Base-by-base conservation (phyloP, 2,329 filamentous ascomycete genomes). In the Aspergillus oerlinghausenensis region DNA sequence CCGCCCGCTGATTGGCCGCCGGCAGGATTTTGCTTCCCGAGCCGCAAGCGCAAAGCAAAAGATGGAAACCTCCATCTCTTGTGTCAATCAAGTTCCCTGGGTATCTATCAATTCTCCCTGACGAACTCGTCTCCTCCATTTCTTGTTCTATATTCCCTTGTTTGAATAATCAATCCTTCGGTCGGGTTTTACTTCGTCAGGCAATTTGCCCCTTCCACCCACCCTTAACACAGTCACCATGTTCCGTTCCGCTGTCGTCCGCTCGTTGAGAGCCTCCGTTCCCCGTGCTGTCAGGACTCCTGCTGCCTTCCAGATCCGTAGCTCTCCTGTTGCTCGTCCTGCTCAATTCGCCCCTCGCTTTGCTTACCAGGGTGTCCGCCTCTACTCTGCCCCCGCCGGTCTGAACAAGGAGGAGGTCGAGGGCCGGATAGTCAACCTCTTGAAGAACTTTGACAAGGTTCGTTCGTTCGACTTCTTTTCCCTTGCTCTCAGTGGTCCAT, bases 381-480 rank as follows among this genome's bases (percentile, higher is more conserved):
- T 86, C 81, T 99, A 99, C 81, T 91, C 92, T 66, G 89, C 93
- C 54, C 87, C 84, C 59, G 85, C 87, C 63, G 87, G 88, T 65
- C 84, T 97, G 64, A 82, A 85, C 70, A 88, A 92, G 82, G 82
- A 87, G 56, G 91, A 96, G 80, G 89, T 96, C 57, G 88, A 95
- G 80, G 90, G 90, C 60, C 86, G 93, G 74, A 97, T 97, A 82
- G 84, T 96, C 76, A 89, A 91, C 77, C 82, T 99, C 70, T 78
- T 99, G 77, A 88, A 92, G 80, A 93, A 92, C 76, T 99, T 97
- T 75, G 94, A 99, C 82, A 99, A 99, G 89, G 90, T 92, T 76
- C 66, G 81, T 76, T 55, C 52, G 35, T 53, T 59, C 45, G 49
- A 38, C 29, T 53, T 58, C 29, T 55, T 58, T 42, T 50, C 49